Conservation (phyloP, 139 green algal species). For the Limnomonas spitsbergensis region DNA sequence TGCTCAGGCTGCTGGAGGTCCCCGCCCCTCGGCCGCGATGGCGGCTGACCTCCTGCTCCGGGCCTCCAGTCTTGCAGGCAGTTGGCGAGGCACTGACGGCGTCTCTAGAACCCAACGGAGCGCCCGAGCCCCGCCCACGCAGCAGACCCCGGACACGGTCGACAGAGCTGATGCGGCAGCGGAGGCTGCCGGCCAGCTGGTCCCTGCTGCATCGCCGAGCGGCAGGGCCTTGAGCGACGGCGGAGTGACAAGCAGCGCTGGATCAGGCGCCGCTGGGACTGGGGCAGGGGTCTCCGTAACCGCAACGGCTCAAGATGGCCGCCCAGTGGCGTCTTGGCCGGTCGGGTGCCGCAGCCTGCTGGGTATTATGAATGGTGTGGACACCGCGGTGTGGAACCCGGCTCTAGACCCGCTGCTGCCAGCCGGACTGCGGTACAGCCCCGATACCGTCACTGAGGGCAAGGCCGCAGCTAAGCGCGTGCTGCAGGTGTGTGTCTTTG, state of each 20-base stretch:
- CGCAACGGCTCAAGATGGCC: too few relatives aligned
- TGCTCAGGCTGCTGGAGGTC: not conserved
- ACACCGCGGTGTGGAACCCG: slow-evolving; percentile 56
- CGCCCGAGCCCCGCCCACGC: too few relatives aligned
- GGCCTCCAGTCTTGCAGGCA: not conserved
- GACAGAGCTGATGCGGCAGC: not conserved
- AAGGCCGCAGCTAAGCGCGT: slow-evolving; percentile 45
- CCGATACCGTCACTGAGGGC: slow-evolving; percentile 24
- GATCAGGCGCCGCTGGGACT: too few relatives aligned
- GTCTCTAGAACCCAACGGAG: too few relatives aligned
- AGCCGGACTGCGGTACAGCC: slow-evolving; percentile 38
- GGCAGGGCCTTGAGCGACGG: too few relatives aligned
- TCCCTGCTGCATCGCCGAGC: too few relatives aligned
- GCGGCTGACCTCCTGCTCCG: not conserved
- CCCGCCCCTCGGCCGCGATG: not conserved
- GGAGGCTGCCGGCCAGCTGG: not conserved
- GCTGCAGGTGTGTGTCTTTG: slow-evolving; percentile 33
- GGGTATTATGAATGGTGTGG: slow-evolving; percentile 77
- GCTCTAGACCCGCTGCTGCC: slow-evolving; percentile 58
- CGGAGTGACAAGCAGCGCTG: too few relatives aligned
- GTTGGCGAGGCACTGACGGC: too few relatives aligned
- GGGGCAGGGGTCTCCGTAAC: too few relatives aligned
- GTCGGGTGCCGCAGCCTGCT: too few relatives aligned
- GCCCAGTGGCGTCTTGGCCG: too few relatives aligned
- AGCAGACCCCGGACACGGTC: not conserved